These are phyloP conservation scores for Baudoinia panamericana DNA, from an alignment of 495 filamentous ascomycete genomes.

Conservation along the genomic window DNA sequence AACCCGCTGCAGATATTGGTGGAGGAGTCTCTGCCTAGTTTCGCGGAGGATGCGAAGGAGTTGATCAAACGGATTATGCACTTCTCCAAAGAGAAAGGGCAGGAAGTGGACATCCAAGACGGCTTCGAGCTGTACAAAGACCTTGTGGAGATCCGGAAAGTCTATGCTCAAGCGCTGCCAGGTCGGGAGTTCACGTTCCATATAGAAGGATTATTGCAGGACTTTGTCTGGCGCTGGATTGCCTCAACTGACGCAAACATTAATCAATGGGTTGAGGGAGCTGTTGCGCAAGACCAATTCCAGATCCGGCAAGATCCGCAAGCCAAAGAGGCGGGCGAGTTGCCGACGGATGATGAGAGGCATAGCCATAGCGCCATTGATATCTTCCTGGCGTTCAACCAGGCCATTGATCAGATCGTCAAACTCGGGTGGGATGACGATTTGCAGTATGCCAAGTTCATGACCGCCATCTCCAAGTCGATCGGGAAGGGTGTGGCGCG, in stretches of 20 bases:
- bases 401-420: constrained; percentile 73
- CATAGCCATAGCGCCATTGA: constrained; percentile 91
- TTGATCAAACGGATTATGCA: constrained; percentile 69
- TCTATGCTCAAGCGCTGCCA: constrained; percentile 61
- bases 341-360: constrained; percentile 65
- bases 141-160: constrained; percentile 65
- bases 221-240: constrained; percentile 95
- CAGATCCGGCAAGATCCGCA: constrained; percentile 45
- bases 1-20: constrained; percentile 72
- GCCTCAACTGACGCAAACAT: constrained; percentile 64
- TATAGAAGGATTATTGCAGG: constrained; percentile 70
- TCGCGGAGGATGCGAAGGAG: constrained; percentile 73
- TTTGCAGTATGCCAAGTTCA: constrained; percentile 86
- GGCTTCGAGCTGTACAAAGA: constrained; percentile 89
- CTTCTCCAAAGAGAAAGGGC: constrained; percentile 47
- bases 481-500: constrained; percentile 70
- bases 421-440: constrained; percentile 86
- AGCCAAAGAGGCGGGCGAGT: constrained; percentile 31
- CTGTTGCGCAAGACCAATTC: constrained; percentile 79
- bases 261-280: constrained; percentile 73
- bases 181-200: constrained; percentile 61
- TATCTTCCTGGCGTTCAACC: constrained; percentile 84
- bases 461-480: constrained; percentile 84
- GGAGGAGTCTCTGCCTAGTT: constrained; percentile 71
- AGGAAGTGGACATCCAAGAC: constrained; percentile 62